Evolutionary conservation across 164 flowering plant species (phyloP).

Genomic region (Taxillus chinensis): DNA sequence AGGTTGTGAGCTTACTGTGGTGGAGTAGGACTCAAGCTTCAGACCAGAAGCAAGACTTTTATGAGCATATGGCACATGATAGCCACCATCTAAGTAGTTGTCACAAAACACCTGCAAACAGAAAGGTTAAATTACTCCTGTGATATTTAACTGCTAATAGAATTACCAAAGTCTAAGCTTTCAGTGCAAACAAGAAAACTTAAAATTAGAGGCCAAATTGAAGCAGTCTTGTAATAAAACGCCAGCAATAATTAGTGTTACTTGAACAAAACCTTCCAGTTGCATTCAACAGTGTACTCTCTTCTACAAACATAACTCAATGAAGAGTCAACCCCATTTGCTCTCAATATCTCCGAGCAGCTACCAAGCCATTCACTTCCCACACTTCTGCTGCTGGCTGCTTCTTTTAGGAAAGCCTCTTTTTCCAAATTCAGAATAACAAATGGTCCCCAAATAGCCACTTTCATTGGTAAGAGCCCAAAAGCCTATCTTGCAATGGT

Average conservation of each 20-base stretch:
- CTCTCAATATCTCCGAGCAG: conserved; percentile 42
- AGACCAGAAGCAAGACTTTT: conserved; percentile 82
- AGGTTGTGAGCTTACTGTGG: conserved; percentile 35
- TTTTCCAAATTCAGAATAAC: conserved; percentile 53
- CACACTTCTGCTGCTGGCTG: conserved; percentile 19
- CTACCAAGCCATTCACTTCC: conserved; percentile 82
- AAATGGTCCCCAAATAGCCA: conserved; percentile 84
- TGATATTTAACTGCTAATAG: too few relatives aligned
- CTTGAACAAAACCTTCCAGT: conserved; percentile 69
- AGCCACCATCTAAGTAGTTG: conserved; percentile 90
- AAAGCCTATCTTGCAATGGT: conserved; percentile 46
- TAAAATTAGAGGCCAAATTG: not conserved
- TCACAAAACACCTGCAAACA: conserved; percentile 75
- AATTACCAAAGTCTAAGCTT: too few relatives aligned
- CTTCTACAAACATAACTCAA: conserved; percentile 66
- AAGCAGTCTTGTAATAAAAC: too few relatives aligned
- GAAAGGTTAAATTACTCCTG: not conserved
- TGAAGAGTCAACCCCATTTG: conserved; percentile 50
- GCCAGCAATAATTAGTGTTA: not conserved
- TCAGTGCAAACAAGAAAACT: not conserved
- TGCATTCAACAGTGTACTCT: conserved; percentile 76
- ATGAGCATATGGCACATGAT: conserved; percentile 95
- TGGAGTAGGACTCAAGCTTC: conserved; percentile 65
- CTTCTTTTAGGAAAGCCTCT: conserved; percentile 13
- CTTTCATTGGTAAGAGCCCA: conserved; percentile 64